Evolutionary conservation across 495 filamentous ascomycete species (phyloP), one percentile per base, ranked within the genome.

Genomic region (Hypoxylon rickii): DNA sequence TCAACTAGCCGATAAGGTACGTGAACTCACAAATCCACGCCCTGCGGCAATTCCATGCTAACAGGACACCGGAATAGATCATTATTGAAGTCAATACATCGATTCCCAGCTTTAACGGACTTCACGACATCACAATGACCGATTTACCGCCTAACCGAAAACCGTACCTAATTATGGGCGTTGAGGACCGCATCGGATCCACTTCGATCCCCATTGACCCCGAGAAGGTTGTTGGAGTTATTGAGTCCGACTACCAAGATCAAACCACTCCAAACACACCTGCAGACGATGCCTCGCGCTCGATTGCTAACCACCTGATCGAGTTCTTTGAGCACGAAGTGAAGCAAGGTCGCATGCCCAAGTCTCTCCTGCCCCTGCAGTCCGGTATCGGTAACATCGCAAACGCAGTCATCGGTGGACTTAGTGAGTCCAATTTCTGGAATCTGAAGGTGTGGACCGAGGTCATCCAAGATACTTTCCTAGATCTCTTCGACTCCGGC

Each of bases 391-490:
- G 91, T 44, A 96, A 96, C 76, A 96, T 96, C 64, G 91, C 91
- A 73, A 96, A 96, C 66, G 91, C 91, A 19, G 91, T 96, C 48
- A 83, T 96, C 55, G 90, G 91, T 44, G 91, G 91, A 3, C 84
- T 96, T 31, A 82, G 86, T 63, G 83, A 89, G 57, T 89, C 89
- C 45, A 88, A 92, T 67, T 96, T 96, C 82, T 80, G 81, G 42
- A 87, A 95, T 75, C 83, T 96, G 36, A 89, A 86, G 64, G 91
- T 96, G 12, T 96, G 91, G 91, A 96, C 91, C 43, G 91, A 96
- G 69, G 91, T 96, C 29, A 84, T 96, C 55, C 91, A 96, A 72
- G 91, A 96, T 68, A 89, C 87, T 38, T 96, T 96, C 87, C 80
- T 96, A 10, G 91, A 96, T 67, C 86, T 96, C 26, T 95, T 96